Evolutionary conservation across 306 rosid genomes (phyloP), one percentile per base, ranked within the genome.

Genomic region (Senna tora): DNA sequence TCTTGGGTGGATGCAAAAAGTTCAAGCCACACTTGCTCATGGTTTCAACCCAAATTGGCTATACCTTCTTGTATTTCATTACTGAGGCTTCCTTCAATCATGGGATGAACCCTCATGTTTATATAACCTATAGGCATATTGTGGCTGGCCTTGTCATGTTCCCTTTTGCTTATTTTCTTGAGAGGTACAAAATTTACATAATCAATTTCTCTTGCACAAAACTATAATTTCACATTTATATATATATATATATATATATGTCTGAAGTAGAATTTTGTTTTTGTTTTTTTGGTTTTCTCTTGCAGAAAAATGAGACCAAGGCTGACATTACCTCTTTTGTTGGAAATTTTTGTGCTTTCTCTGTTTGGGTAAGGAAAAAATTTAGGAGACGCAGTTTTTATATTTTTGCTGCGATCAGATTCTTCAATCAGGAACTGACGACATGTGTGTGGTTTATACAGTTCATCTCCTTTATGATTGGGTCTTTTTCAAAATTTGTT

Each of bases 71-170:
- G 16, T 87, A 84, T 79, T 83, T 89, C 13, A 77, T 93, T 55
- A 78, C 87, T 2, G 91, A 93, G 68, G 88, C 97, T 62, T 91
- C 97, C 30, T 87, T 93, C 87, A 89, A 89, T 36, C 97, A 84
- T 83, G 98, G 98, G 11, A 84, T 91, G 97, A 93, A 89, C 67
- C 96, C 97, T 80, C 84, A 81, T 36, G 91, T 91, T 39, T 86
- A 89, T 61, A 69, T 91, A 33, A 93, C 98, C 21, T 91, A 91
- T 45, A 81, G 98, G 0, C 92, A 91, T 49, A n/a, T 85, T 17
- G 84, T 89, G 0, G 80, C 87, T 9, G 83, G 82, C 2, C 19
- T 89, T 3, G 73, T 71, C 11, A 79, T 86, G 81, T 65, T 87
- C 45, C 97, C 98, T 46, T 86, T 93, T 65, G 98, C 97, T 33